Base-by-base conservation (phyloP, 225 moss, liverwort and hornwort genomes). In the Asterella californica region DNA sequence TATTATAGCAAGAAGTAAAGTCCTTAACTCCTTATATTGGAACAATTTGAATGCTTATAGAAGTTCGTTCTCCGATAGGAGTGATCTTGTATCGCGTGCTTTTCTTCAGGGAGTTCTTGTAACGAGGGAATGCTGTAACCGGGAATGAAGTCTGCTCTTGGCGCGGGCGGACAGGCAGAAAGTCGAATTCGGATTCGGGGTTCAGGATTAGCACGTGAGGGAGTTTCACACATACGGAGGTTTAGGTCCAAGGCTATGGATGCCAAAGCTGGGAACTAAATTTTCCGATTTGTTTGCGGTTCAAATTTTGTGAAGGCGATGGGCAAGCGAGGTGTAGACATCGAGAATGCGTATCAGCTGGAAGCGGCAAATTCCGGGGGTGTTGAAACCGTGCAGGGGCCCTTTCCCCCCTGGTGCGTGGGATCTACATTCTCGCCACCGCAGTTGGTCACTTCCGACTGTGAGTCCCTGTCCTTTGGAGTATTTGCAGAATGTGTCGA, bases 351-450 rank as follows among this genome's bases (percentile, higher is more conserved):
- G 21, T 25, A 36, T 59, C 57, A 4, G 37, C 37, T 59, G 34
- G 55, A 75, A 37, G 17, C 34, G 29, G 29, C 30, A 74, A 55
- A 53, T 21, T 15, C 75, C 33, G 75, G 33, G 0, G 29, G 15
- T n/a, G n/a, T 33, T 2, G 75, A 55, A 37, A 45, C 70, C 36
- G 59, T 76, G 74, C 78, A 78, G 67, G 82, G 83, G 36, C 77
- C 57, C 4, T 75, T 47, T 34, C 80, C 78, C n/a, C 83, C 83
- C 2, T 83, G 86, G 83, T 86, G 81, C 38, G 78, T 86, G 48
- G 86, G 86, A 53, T 79, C 83, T 71, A 75, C 70, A 2, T 86
- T 86, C 45, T 75, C 77, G 17, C 83, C 86, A 9, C 86, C 81
- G 34, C 86, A 86, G 59, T 75, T 86, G 46, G 34, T 81, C 59